Evolutionary conservation across 2,329 filamentous ascomycete genomes (phyloP), one percentile per base, ranked within the genome.

Genomic region (Xylariaceae sp.): DNA sequence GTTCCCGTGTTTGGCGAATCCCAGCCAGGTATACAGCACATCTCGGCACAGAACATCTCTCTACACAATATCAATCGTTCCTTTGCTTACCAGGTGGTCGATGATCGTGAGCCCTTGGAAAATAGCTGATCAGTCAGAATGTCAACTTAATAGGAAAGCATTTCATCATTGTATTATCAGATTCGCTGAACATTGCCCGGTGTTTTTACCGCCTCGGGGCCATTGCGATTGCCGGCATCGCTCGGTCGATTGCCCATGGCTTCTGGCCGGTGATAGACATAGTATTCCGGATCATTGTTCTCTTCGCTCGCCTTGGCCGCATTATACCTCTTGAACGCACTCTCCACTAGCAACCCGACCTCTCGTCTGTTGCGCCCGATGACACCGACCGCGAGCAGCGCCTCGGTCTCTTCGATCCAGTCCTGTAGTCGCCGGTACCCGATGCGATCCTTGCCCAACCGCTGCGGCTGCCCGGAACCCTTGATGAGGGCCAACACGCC

Each of bases 401-500:
- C 70, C 59, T 80, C 77, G 1, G 74, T 76, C 66, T 80, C 76
- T 58, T 81, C 78, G 44, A 81, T 77, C 70, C 76, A 80, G 60
- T 79, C 78, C 62, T 76, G 74, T 19, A 80, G 64, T 34, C 73
- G 70, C 0, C 73, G 65, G 60, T 76, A 77, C 41, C 74, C 74
- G 15, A 74, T 68, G 36, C 73, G 72, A 53, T 80, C 74, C 47
- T 76, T 73, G 39, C 73, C 68, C 16, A 80, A 56, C 15, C 74
- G 65, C 58, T 77, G 73, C 0, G 77, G 77, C 48, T 80, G 61
- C 0, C 77, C 78, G 40, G 77, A 76, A 4, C 77, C 75, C 62
- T 78, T 79, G 44, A 80, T 64, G 7, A 80, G 74, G 0, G 83
- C 82, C 18, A 87, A 68, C 1, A 84, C 69, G 15, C 85, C 84